phyloP scores from a whole-genome alignment of 1,284 basidiomycete genomes.

The Xerocomus nothofagi region DNA sequence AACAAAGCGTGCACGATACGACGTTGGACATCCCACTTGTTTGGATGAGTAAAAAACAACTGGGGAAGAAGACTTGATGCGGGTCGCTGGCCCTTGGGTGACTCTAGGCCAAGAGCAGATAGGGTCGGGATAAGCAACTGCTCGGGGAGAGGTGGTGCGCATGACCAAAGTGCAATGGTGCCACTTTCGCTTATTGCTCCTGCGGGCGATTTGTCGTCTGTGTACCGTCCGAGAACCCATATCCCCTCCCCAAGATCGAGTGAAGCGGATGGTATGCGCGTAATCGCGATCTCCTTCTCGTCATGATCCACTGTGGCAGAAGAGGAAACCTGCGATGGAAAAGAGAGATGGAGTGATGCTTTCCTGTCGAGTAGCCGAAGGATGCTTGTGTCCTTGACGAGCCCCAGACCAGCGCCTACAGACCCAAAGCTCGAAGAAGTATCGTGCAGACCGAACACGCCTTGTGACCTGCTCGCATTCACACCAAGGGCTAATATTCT shows the following conservation, averaged over 20 bases:
- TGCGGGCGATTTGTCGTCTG: conserved; percentile 18
- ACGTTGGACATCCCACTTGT: conserved; percentile 19
- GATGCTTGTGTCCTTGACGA: conserved; percentile 21
- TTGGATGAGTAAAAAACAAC: conserved; percentile 28
- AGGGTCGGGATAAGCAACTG: conserved; percentile 23
- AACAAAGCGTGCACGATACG: conserved; percentile 26
- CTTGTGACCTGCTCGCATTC: conserved; percentile 32
- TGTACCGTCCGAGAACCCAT: conserved; percentile 22
- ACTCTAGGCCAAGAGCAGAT: conserved; percentile 26
- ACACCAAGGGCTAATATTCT: conserved; percentile 66
- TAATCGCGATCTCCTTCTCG: conserved; percentile 9
- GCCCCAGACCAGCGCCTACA: conserved; percentile 12
- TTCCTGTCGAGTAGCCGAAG: conserved; percentile 27
- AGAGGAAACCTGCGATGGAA: conserved; percentile 19
- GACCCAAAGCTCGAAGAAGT: conserved; percentile 9
- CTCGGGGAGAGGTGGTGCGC: conserved; percentile 27
- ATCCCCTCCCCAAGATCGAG: conserved; percentile 19
- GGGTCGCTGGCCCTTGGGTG: neutral
- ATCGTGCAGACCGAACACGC: conserved; percentile 22
- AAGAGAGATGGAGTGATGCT: conserved; percentile 29
- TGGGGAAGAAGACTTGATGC: conserved; percentile 26
- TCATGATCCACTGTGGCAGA: conserved; percentile 10
- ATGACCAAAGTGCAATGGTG: conserved; percentile 32
- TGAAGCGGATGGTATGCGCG: conserved; percentile 13
- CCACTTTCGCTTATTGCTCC: conserved; percentile 29